phyloP scores from a whole-genome alignment of 495 filamentous ascomycete species.

The Durotheca rogersii region DNA sequence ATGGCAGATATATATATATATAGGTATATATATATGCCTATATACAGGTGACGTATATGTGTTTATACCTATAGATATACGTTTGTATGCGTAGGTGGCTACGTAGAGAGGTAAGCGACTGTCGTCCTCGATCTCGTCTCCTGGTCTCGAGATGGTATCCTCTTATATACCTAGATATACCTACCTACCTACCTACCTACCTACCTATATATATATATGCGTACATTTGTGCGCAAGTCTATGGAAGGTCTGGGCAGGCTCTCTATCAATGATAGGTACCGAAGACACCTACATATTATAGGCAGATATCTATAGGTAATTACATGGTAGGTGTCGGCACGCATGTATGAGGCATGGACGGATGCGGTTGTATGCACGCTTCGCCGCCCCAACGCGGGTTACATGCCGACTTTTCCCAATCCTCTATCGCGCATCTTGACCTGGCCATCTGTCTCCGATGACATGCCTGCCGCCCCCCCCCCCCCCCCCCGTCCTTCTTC shows the following conservation, averaged over 20 bases:
- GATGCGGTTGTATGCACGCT: neutral
- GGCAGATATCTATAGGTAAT: neutral
- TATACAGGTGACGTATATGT: no score
- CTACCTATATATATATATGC: neutral
- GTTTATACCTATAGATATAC: neutral
- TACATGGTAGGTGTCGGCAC: neutral
- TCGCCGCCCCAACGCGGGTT: constrained; percentile 6
- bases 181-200: neutral
- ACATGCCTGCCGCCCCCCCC: neutral
- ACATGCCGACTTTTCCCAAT: constrained; percentile 3
- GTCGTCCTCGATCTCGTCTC: no score
- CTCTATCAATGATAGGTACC: no score
- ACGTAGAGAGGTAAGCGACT: no score
- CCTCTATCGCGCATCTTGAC: neutral
- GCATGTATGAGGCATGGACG: no score
- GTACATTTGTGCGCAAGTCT: no score
- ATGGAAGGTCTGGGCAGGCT: no score
- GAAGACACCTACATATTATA: no score
- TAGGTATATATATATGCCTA: no score
- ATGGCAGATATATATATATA: no score
- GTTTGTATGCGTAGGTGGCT: neutral
- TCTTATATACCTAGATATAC: neutral
- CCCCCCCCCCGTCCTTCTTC: neutral
- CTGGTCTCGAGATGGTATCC: no score
- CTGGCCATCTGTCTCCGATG: neutral